phyloP scores from a whole-genome alignment of 2,329 filamentous ascomycete species.

The Magnaporthales sp. region DNA sequence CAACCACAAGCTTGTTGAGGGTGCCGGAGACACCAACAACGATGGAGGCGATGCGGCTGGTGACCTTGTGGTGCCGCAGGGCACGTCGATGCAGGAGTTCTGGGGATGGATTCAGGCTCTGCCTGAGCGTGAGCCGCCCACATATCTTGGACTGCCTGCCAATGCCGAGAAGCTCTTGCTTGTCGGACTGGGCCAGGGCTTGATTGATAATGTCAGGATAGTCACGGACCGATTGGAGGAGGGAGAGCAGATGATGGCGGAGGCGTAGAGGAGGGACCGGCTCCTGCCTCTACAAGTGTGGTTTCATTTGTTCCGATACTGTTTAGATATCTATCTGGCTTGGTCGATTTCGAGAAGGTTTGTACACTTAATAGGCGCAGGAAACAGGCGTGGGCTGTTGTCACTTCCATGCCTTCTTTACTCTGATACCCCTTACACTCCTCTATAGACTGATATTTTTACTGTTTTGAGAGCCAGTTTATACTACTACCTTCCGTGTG shows the following conservation, averaged over 20 bases:
- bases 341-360: background rate
- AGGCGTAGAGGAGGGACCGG: conserved; percentile 24
- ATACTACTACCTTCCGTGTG: background rate
- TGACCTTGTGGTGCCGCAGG: conserved; percentile 62
- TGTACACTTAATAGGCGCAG: background rate
- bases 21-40: conserved; percentile 13
- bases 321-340: background rate
- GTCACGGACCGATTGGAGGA: conserved; percentile 88
- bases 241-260: conserved; percentile 80
- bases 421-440: conserved; percentile 1
- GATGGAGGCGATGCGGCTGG: conserved; percentile 36
- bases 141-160: conserved; percentile 84
- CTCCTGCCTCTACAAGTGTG: background rate
- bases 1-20: conserved; percentile 79
- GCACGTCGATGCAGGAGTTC: conserved; percentile 79
- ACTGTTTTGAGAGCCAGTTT: background rate
- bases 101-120: conserved; percentile 83
- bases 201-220: conserved; percentile 76
- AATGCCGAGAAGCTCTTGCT: conserved; percentile 95
- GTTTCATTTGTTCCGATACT: background rate
- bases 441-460: background rate
- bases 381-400: background rate
- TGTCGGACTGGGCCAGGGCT: conserved; percentile 75
- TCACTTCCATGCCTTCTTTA: background rate
- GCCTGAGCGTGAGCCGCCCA: conserved; percentile 92